Conservation (phyloP, 257 asterid species). For the Solanum rostratum region DNA sequence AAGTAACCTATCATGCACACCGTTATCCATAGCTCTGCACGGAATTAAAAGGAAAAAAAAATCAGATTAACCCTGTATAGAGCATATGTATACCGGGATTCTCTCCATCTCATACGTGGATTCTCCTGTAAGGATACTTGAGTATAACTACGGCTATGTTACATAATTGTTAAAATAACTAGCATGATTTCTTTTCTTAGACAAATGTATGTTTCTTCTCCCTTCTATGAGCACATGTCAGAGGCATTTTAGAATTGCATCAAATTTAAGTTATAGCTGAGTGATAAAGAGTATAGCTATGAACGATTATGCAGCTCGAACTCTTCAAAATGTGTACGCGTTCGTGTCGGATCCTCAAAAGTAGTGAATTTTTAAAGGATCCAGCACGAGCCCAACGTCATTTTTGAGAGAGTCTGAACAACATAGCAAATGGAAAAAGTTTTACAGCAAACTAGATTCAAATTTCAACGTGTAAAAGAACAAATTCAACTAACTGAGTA, state of each 20-base stretch:
- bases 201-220: not conserved
- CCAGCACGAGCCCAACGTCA: not conserved
- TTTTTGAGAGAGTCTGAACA: not conserved
- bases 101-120: not conserved
- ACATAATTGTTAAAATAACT: not conserved
- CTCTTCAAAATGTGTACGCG: not conserved
- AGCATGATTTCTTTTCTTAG: not conserved
- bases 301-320: not conserved
- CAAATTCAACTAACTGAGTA: no score
- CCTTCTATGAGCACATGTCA: not conserved
- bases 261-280: not conserved
- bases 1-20: constrained; percentile 37
- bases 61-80: not conserved
- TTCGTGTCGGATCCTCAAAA: not conserved
- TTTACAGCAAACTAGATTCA: no score
- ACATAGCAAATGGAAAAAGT: not conserved
- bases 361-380: not conserved
- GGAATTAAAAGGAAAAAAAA: not conserved
- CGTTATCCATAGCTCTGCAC: constrained; percentile 39
- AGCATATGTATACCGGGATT: not conserved
- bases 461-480: no score
- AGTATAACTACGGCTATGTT: not conserved
- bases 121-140: not conserved
- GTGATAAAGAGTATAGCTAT: not conserved
- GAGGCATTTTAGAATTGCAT: not conserved